A percentile compares a stretch with the other conserved stretches of the same genome.
phyloP scores from a whole-genome alignment of 116 monocot species.

The Trichopus zeylanicus region DNA sequence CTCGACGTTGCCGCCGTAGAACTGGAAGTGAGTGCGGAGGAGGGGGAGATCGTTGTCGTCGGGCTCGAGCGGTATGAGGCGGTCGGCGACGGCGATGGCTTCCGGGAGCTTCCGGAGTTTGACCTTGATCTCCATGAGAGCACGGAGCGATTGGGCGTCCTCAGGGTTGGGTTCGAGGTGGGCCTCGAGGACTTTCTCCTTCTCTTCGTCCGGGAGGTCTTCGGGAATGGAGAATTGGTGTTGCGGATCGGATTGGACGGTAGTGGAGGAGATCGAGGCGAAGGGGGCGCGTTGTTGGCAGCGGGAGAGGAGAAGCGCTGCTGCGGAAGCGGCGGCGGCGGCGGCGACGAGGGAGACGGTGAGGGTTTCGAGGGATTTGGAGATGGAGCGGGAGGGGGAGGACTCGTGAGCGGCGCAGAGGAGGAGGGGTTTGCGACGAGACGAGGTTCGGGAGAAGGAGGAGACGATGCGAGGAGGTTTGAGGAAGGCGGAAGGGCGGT shows the following conservation, averaged over 20 bases:
- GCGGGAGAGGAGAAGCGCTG: slow-evolving; percentile 15
- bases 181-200: slow-evolving; percentile 9
- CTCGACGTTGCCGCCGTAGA: slow-evolving; percentile 11
- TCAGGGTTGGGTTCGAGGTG: slow-evolving; percentile 13
- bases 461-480: background rate
- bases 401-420: background rate
- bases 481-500: background rate
- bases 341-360: slow-evolving; percentile 13
- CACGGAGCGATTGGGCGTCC: slow-evolving; percentile 18
- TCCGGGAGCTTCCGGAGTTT: slow-evolving; percentile 14
- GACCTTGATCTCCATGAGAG: slow-evolving; percentile 20
- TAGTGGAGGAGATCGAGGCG: background rate
- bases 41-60: slow-evolving; percentile 20
- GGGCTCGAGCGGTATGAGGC: slow-evolving; percentile 19
- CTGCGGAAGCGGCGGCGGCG: slow-evolving; percentile 23
- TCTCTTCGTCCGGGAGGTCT: slow-evolving; percentile 4
- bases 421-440: background rate
- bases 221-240: background rate
- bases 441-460: slow-evolving; percentile 3
- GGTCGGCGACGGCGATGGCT: slow-evolving; percentile 15
- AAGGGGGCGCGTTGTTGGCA: background rate
- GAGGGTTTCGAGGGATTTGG: slow-evolving; percentile 3
- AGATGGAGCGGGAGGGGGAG: slow-evolving; percentile 4
- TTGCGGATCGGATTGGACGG: slow-evolving; percentile 7
- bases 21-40: slow-evolving; percentile 22